These are phyloP conservation scores for Quercus bicolor DNA, from an alignment of 306 rosid genomes.

Conservation along the genomic window DNA sequence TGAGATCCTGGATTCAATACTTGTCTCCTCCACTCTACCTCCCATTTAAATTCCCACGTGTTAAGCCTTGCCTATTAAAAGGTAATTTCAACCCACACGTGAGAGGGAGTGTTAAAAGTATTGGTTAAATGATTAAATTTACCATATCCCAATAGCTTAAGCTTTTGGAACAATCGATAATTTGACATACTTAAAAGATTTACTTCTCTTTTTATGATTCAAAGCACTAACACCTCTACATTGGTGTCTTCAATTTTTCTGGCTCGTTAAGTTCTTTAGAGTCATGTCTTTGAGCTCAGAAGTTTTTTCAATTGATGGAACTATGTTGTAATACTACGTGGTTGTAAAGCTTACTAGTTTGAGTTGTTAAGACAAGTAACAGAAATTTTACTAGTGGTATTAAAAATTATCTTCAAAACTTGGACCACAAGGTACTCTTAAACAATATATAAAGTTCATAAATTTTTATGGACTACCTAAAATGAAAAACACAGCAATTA, in stretches of 20 bases:
- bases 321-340: not conserved
- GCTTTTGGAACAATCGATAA: too few relatives aligned
- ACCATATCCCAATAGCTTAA: too few relatives aligned
- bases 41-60: too few relatives aligned
- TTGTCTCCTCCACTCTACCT: too few relatives aligned
- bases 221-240: not conserved
- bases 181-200: not conserved
- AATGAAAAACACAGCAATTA: not conserved
- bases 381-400: not conserved
- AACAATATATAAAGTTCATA: not conserved
- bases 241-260: not conserved
- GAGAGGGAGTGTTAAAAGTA: too few relatives aligned
- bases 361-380: not conserved
- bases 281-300: not conserved
- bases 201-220: not conserved
- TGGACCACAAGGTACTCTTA: not conserved
- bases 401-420: not conserved
- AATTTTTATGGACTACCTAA: not conserved
- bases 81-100: too few relatives aligned
- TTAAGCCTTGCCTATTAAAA: too few relatives aligned
- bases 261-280: not conserved
- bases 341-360: not conserved
- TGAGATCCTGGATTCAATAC: too few relatives aligned
- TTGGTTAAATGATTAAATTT: too few relatives aligned
- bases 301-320: not conserved